A percentile compares a stretch with the other conserved stretches of the same genome.
Conservation (phyloP, 139 green algal genomes). For the Astrephomene gubernaculifera region DNA sequence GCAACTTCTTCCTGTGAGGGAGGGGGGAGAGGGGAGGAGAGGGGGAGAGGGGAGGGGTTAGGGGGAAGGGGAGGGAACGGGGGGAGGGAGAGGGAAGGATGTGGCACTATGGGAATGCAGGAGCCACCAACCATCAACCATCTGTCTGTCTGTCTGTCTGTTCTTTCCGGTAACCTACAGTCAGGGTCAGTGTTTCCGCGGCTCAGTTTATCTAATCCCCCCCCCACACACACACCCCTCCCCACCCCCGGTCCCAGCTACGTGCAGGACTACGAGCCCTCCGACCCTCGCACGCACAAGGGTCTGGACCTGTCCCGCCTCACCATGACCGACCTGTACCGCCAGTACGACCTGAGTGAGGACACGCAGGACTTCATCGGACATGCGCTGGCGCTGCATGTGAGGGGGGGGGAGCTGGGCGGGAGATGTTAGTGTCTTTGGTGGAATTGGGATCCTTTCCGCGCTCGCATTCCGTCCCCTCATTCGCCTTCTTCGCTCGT, state of each 20-base stretch:
- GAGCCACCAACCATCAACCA: too few species aligned
- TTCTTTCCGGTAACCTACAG: too few species aligned
- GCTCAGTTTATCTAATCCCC: too few species aligned
- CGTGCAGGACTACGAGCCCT: constrained; percentile 92
- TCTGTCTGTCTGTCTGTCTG: too few species aligned
- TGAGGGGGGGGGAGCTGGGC: constrained; percentile 19
- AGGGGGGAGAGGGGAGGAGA: neutral
- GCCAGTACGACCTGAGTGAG: constrained; percentile 86
- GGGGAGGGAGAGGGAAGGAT: neutral
- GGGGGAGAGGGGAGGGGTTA: neutral
- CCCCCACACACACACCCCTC: neutral
- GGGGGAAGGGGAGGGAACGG: neutral
- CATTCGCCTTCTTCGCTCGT: neutral
- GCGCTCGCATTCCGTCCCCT: too few species aligned
- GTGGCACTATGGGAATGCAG: neutral
- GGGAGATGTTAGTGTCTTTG: too few species aligned
- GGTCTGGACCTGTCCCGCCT: constrained; percentile 88
- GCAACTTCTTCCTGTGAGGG: constrained; percentile 91
- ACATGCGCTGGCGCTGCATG: constrained; percentile 95
- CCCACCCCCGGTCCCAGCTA: constrained; percentile 67
- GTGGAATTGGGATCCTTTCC: too few species aligned
- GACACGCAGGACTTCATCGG: constrained; percentile 97
- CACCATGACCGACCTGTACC: constrained; percentile 92
- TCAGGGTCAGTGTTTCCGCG: too few species aligned
- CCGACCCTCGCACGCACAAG: constrained; percentile 87